Conservation (phyloP, 805 yeast genomes). For the Metahyphopichia silvanorum region DNA sequence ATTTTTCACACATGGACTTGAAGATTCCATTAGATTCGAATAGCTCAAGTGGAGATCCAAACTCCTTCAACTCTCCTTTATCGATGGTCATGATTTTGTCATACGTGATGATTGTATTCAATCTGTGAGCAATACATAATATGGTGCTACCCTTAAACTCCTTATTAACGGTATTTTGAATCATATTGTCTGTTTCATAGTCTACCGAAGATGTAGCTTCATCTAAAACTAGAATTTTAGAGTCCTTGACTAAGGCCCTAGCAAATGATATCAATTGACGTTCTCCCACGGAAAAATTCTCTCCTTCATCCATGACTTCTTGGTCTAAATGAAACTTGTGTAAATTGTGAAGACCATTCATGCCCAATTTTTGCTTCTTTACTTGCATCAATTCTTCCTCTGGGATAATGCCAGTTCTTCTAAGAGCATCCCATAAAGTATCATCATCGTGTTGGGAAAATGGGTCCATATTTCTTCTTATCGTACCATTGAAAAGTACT, state of each 20-base stretch:
- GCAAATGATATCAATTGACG: constrained; percentile 79
- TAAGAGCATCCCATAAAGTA: constrained; percentile 66
- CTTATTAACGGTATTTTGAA: constrained; percentile 68
- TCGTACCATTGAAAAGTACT: constrained; percentile 74
- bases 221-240: constrained; percentile 75
- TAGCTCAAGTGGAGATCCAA: constrained; percentile 65
- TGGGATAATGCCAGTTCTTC: constrained; percentile 60
- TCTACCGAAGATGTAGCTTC: constrained; percentile 84
- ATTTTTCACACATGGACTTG: constrained; percentile 64
- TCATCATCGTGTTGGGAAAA: constrained; percentile 55
- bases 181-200: constrained; percentile 78
- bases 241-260: constrained; percentile 72
- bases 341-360: constrained; percentile 10
- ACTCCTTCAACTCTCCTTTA: constrained; percentile 72
- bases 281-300: constrained; percentile 73
- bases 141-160: constrained; percentile 74
- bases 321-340: constrained; percentile 46
- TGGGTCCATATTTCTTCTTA: constrained; percentile 77
- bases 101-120: constrained; percentile 68
- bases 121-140: constrained; percentile 83
- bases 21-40: constrained; percentile 52
- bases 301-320: constrained; percentile 62
- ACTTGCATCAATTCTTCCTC: constrained; percentile 10
- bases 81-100: constrained; percentile 82
- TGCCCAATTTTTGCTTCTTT: constrained; percentile 12